A percentile compares a stretch with the other conserved stretches of the same genome.
These are phyloP conservation scores for Dictyostelium firmibasis DNA, from an alignment of 78 protist species.

Conservation along the genomic window DNA sequence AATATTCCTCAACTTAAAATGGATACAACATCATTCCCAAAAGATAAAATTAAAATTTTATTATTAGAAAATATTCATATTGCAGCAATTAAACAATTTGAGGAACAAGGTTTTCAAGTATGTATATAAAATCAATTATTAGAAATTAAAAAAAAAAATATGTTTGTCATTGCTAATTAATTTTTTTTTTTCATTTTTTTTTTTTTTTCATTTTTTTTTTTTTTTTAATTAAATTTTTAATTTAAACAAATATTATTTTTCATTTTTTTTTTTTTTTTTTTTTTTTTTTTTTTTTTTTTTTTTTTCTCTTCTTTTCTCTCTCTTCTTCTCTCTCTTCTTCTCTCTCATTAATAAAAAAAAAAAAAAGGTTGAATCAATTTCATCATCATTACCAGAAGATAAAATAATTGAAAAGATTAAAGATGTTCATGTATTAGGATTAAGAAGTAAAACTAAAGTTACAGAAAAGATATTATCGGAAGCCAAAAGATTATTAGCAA, in stretches of 20 bases:
- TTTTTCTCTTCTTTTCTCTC: background rate
- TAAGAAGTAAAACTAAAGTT: slow-evolving; percentile 90
- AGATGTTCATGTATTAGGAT: slow-evolving; percentile 90
- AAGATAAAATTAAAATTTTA: slow-evolving; percentile 85
- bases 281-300: background rate
- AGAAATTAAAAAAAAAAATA: too few relatives aligned
- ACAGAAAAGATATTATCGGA: slow-evolving; percentile 74
- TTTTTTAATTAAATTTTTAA: background rate
- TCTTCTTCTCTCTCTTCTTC: too few relatives aligned
- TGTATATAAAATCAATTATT: background rate
- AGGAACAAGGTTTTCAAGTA: slow-evolving; percentile 82
- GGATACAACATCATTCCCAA: slow-evolving; percentile 64
- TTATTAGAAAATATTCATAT: slow-evolving; percentile 89
- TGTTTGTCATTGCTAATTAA: too few relatives aligned
- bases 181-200: background rate
- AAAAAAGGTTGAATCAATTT: slow-evolving; percentile 75
- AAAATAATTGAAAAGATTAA: slow-evolving; percentile 83
- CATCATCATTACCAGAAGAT: slow-evolving; percentile 77
- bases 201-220: background rate
- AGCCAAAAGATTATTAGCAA: slow-evolving; percentile 85
- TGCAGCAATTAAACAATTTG: slow-evolving; percentile 80
- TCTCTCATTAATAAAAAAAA: too few relatives aligned
- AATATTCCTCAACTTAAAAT: background rate
- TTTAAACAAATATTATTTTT: background rate
- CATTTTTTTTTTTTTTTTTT: background rate